phyloP scores from a whole-genome alignment of 352 stramenopile genomes.

The Phytopythium helicoides region DNA sequence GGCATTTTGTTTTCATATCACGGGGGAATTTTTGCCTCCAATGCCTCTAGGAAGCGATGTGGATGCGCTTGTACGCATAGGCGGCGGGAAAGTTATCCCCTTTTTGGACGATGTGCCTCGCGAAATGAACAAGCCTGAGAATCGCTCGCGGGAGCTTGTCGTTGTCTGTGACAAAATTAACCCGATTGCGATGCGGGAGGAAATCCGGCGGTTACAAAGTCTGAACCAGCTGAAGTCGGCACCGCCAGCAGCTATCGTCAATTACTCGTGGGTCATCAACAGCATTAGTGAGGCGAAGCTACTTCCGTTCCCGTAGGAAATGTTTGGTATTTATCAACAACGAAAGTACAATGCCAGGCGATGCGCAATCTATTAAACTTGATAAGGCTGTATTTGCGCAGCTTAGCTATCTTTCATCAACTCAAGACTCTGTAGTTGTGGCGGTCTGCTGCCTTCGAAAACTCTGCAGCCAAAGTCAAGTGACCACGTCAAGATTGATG shows the following conservation, averaged over 20 bases:
- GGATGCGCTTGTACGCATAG: constrained; percentile 65
- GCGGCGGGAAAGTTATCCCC: constrained; percentile 51
- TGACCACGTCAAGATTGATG: background rate
- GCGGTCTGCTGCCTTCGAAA: constrained; percentile 15
- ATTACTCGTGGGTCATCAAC: constrained; percentile 86
- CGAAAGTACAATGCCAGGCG: constrained; percentile 11
- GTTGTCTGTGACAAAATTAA: constrained; percentile 80
- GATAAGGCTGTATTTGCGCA: too few relatives aligned
- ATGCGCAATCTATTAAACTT: background rate
- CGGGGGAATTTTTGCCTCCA: constrained; percentile 72
- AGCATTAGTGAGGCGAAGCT: constrained; percentile 82
- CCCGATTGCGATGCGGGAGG: constrained; percentile 42
- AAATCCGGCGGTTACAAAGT: constrained; percentile 33
- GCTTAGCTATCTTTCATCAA: too few relatives aligned
- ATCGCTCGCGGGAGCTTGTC: constrained; percentile 48
- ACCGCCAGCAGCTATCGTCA: constrained; percentile 49
- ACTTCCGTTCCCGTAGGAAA: constrained; percentile 25
- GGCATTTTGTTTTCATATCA: constrained; percentile 65
- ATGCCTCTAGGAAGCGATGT: constrained; percentile 71
- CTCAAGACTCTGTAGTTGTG: background rate
- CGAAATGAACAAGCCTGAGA: constrained; percentile 53
- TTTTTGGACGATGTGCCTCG: constrained; percentile 47
- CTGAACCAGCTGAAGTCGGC: constrained; percentile 37
- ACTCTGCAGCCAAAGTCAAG: constrained; percentile 8
- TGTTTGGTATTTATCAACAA: constrained; percentile 3